Evolutionary conservation across 1,284 basidiomycete species (phyloP), one percentile per base, ranked within the genome.

Genomic region (Cryptococcus sp.): DNA sequence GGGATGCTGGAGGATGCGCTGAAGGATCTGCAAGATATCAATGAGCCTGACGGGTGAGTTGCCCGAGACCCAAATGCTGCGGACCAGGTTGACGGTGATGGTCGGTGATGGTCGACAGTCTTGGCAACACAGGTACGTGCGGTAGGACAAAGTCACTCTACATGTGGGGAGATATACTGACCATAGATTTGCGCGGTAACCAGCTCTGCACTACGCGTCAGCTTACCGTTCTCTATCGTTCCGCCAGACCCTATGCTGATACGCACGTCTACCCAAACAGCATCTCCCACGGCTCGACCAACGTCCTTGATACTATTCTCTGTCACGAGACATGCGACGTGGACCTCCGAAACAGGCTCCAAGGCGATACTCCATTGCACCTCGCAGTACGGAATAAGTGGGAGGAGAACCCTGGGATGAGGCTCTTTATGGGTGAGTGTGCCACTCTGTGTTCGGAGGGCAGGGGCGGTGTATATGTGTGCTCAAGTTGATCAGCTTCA

Each of bases 131-230:
- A 63, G 83, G 84, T 84, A 70, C 60, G 74, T 46, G 20, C 36
- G 47, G 44, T 20, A 37, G 47, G 8, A 35, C 12, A 12, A 12
- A 39, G 4, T 7, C 20, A 21, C 40, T 23, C 36, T 1, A 9
- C 6, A 37, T 28, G 16, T 37, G 8, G 42, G 18, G 9, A 33
- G 28, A 4, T 9, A 33, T 33, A 33, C 28, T 33, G 9, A 33
- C 28, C 9, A 33, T 33, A 33, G 9, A 33, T 33, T 9, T 33
- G 9, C 28, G 23, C 33, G 37, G 40, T 18, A 5, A 13, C 9
- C 66, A 89, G 89, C 88, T 28, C 79, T 91, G 4, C 89, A 91
- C 70, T 85, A 86, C 73, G 88, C 88, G 88, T 91, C 70, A 77
- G 87, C 77, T 24, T 48, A 15, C 23, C 24, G 23, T 16, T 16